These are phyloP conservation scores for Talaromyces sp. DNA, from an alignment of 2,329 filamentous ascomycete genomes.

Conservation along the genomic window DNA sequence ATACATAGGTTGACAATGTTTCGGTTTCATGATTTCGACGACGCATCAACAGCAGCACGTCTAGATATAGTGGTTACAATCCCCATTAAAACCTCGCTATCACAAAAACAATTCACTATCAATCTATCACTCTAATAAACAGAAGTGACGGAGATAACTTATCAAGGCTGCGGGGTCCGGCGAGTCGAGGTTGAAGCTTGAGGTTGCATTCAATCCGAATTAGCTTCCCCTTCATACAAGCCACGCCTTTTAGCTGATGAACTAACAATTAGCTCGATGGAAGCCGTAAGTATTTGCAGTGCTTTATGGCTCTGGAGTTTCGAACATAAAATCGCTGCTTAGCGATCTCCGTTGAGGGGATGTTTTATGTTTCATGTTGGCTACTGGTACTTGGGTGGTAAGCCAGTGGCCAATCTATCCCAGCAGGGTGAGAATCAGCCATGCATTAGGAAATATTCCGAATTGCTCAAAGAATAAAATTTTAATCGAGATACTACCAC, in stretches of 20 bases:
- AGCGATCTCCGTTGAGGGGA: no score
- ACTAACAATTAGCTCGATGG: background rate
- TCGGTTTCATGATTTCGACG: background rate
- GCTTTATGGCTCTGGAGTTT: no score
- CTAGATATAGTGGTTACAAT: background rate
- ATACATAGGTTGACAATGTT: background rate
- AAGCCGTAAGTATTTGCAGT: no score
- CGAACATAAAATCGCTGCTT: no score
- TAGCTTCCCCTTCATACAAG: constrained; percentile 4
- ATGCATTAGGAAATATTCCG: background rate
- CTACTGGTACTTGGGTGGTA: background rate
- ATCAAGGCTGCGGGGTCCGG: constrained; percentile 5
- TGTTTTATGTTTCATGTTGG: no score
- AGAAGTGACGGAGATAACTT: background rate
- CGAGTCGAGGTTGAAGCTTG: constrained; percentile 5
- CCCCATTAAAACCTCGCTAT: background rate
- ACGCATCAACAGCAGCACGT: background rate
- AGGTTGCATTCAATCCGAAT: background rate
- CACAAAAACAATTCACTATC: background rate
- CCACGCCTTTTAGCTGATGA: background rate
- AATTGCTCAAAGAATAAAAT: background rate
- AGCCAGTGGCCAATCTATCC: background rate
- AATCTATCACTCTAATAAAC: background rate
- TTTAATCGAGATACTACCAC: background rate
- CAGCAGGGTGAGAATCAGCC: background rate